A percentile compares a stretch with the other conserved stretches of the same genome.
Conservation (phyloP, 139 green algal genomes). For the Coelastrella sp. region DNA sequence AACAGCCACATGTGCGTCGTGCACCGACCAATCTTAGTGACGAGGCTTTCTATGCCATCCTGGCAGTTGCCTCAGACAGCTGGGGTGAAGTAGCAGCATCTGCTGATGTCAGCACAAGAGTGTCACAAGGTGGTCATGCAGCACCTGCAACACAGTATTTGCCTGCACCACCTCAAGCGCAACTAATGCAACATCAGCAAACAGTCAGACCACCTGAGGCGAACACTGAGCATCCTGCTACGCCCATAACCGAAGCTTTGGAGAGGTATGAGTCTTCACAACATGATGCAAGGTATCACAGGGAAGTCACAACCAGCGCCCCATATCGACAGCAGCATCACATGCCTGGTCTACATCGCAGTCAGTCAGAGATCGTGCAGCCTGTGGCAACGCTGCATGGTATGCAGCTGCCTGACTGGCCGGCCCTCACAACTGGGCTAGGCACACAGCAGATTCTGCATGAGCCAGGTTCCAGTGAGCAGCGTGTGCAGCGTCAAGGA, state of each 20-base stretch:
- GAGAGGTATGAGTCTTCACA: too few species aligned
- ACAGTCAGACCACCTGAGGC: too few species aligned
- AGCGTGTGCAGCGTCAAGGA: not conserved
- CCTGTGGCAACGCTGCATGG: not conserved
- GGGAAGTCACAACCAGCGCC: not conserved
- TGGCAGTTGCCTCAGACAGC: not conserved
- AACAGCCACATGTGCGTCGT: not conserved
- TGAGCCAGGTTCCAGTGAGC: not conserved
- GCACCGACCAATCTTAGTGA: not conserved
- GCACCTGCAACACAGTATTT: too few species aligned
- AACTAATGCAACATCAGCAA: too few species aligned
- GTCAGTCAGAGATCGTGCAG: not conserved
- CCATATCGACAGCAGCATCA: constrained; percentile 25
- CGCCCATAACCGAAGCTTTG: too few species aligned
- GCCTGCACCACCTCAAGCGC: too few species aligned
- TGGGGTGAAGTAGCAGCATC: not conserved
- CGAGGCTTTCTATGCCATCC: not conserved
- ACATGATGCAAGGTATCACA: not conserved
- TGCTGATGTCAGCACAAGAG: not conserved
- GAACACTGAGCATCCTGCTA: too few species aligned
- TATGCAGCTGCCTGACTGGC: not conserved
- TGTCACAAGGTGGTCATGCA: too few species aligned
- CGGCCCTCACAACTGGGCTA: not conserved
- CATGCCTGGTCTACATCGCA: not conserved
- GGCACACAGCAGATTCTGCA: constrained; percentile 3